Base-by-base conservation (phyloP, 257 asterid genomes). In the Solanum chmielewskii region DNA sequence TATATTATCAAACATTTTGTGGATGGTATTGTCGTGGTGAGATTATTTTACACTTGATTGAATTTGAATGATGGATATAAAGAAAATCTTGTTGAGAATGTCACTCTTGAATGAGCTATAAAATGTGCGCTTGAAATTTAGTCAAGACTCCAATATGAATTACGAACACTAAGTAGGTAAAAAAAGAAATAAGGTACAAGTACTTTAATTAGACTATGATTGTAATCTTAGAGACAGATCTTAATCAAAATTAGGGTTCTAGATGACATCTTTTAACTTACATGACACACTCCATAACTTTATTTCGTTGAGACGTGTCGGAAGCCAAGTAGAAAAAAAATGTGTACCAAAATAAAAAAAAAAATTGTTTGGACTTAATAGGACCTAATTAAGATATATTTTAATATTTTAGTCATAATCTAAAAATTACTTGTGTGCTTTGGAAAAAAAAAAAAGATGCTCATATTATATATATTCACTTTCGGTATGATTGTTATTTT, bases 221-320 rank as follows among this genome's bases (percentile, higher is more conserved):
- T 1, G 10, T 2, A 52, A 52, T 6, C 4, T 16, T 23, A 52
- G 0, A 52, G 9, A 52, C 62, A 6, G 0, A 52, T 3, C 9
- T 52, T 52, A 52, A 52, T 23, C 7, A 52, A 18, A 52, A 18
- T 4, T 52, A 52, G 7, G n/a, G 10, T 6, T 9, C 62, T 52
- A 49, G 21, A 49, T 49, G 59, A 49, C 16, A 49, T 9, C 0
- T 16, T 16, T 52, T 52, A 4, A 52, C 4, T 52, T 52, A 52
- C 62, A 52, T 16, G 23, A 16, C 4, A 52, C 62, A 52, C 10
- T 16, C 10, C 9, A 4, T 16, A 52, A 52, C 9, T 52, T 3
- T 2, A 52, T 16, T 52, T 7, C 0, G 9, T 52, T 52, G 23
- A 16, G 62, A 52, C 10, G 4, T 16, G 62, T 52, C 18, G 10